A percentile compares a stretch with the other conserved stretches of the same genome.
Conservation (phyloP, 257 asterid genomes). For the Scutellaria baicalensis region DNA sequence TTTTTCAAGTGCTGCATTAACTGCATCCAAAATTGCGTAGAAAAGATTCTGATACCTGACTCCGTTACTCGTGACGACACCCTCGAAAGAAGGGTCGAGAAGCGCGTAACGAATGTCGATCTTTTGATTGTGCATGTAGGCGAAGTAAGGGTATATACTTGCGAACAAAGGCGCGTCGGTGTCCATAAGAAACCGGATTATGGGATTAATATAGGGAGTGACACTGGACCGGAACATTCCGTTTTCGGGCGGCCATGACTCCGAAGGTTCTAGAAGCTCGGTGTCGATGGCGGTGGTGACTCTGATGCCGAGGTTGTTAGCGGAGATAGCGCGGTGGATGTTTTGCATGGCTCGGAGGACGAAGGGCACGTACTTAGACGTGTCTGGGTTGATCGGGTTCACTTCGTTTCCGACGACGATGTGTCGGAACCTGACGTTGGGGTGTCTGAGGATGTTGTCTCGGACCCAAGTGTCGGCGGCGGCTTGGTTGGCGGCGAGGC, state of each 20-base stretch:
- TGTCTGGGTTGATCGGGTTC: not conserved
- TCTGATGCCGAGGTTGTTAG: slow-evolving; percentile 7
- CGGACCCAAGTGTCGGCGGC: slow-evolving; percentile 25
- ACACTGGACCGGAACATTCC: slow-evolving; percentile 2
- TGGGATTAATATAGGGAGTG: not conserved
- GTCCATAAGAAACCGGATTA: not conserved
- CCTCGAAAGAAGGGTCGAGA: not conserved
- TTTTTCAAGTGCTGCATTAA: slow-evolving; percentile 3
- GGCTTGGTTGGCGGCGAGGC: slow-evolving; percentile 12
- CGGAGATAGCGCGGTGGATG: not conserved
- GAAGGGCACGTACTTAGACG: not conserved
- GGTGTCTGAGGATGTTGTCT: not conserved
- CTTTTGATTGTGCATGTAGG: not conserved
- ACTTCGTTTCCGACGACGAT: slow-evolving; percentile 31
- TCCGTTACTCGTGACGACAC: not conserved
- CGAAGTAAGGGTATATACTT: slow-evolving; percentile 18
- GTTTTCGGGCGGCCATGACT: not conserved
- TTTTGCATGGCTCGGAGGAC: slow-evolving; percentile 22
- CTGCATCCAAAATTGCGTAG: slow-evolving; percentile 6
- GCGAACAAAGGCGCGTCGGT: not conserved
- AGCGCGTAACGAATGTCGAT: not conserved
- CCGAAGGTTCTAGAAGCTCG: not conserved
- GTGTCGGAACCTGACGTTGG: slow-evolving; percentile 7
- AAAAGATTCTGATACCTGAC: not conserved
- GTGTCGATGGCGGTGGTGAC: slow-evolving; percentile 2